Percentiles rank a stretch among this genome's conserved stretches.
These are phyloP conservation scores for Eimeria praecox DNA, from an alignment of 169 alveolate species.

Conservation along the genomic window DNA sequence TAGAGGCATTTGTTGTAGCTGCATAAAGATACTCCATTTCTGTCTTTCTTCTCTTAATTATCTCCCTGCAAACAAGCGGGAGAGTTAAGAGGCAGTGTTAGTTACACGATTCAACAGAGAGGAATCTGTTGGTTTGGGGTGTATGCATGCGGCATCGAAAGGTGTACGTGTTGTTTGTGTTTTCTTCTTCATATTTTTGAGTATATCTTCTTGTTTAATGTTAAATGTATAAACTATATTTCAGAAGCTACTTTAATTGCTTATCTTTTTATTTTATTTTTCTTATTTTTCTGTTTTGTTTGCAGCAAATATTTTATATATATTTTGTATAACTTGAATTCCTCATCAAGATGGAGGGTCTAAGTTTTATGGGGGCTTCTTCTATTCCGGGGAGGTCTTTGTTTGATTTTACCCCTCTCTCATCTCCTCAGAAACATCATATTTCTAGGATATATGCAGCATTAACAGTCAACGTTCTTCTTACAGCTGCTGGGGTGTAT, in stretches of 20 bases:
- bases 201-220: no score
- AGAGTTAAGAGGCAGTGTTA: not conserved
- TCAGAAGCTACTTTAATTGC: no score
- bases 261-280: no score
- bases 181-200: no score
- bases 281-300: not conserved
- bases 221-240: no score
- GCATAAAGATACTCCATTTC: not conserved
- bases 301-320: not conserved
- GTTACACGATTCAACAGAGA: not conserved
- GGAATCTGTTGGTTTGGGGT: not conserved
- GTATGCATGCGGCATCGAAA: no score
- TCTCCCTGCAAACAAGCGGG: not conserved
- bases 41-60: not conserved
- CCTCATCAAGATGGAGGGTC: constrained; percentile 34
- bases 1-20: not conserved
- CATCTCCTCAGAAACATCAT: constrained; percentile 36
- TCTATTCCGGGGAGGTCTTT: constrained; percentile 25
- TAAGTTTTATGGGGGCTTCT: not conserved
- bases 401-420: constrained; percentile 57
- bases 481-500: constrained; percentile 75
- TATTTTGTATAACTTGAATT: not conserved
- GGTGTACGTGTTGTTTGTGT: no score
- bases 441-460: constrained; percentile 61
- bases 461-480: constrained; percentile 40